These are phyloP conservation scores for Pulveroboletus sp. DNA, from an alignment of 768 basidiomycete species.

Conservation along the genomic window DNA sequence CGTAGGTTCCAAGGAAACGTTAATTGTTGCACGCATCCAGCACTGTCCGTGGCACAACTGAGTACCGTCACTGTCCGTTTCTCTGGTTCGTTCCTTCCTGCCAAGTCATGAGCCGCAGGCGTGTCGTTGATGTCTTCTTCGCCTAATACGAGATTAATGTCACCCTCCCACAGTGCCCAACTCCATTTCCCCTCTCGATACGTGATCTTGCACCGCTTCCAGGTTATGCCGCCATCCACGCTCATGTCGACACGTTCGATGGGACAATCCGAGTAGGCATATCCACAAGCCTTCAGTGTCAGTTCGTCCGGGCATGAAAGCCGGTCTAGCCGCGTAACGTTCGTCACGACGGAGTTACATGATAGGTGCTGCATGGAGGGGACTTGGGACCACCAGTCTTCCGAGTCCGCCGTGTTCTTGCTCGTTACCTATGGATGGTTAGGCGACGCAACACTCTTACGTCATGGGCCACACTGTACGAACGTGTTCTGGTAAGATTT, in stretches of 20 bases:
- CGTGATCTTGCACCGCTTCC: conserved; percentile 47
- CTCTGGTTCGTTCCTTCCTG: conserved; percentile 6
- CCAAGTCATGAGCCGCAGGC: not conserved
- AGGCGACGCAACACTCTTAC: not conserved
- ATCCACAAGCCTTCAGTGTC: conserved; percentile 44
- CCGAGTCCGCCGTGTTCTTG: conserved; percentile 21
- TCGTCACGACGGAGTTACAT: conserved; percentile 57
- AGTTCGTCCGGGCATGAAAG: conserved; percentile 17
- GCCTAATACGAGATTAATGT: conserved; percentile 32
- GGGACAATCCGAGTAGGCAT: conserved; percentile 48
- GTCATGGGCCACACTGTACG: conserved; percentile 17
- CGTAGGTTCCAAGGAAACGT: conserved; percentile 60
- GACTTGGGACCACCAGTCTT: conserved; percentile 46
- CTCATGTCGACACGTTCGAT: conserved; percentile 49
- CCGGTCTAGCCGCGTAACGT: conserved; percentile 5
- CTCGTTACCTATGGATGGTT: conserved; percentile 18
- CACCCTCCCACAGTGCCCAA: conserved; percentile 67
- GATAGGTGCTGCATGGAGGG: conserved; percentile 56
- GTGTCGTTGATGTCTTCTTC: conserved; percentile 17
- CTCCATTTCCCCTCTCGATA: conserved; percentile 67
- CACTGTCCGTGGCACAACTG: conserved; percentile 50
- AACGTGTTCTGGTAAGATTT: conserved; percentile 51
- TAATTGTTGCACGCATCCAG: conserved; percentile 44
- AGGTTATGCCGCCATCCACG: conserved; percentile 46
- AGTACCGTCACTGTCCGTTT: conserved; percentile 23